These are phyloP conservation scores for Ensete ventricosum DNA, from an alignment of 176 grass and related monocot species.

Conservation along the genomic window DNA sequence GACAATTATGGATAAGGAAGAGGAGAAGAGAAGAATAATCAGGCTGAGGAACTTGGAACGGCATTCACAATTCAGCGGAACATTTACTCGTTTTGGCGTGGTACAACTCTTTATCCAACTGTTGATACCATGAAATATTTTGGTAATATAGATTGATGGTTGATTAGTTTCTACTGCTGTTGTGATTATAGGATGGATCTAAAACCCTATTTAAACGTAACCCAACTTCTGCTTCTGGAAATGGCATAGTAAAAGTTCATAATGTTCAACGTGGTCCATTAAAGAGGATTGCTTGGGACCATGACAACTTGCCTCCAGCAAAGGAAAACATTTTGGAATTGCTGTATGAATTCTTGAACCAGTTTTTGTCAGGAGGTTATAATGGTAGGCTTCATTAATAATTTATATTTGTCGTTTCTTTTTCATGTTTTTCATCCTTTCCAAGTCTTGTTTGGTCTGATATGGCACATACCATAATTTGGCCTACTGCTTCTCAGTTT, in stretches of 20 bases:
- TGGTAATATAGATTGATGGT: neutral
- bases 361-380: constrained; percentile 92
- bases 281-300: constrained; percentile 88
- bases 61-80: constrained; percentile 43
- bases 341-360: constrained; percentile 56
- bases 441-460: constrained; percentile 15
- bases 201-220: constrained; percentile 81
- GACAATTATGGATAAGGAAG: constrained; percentile 60
- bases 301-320: constrained; percentile 40
- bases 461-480: neutral
- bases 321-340: constrained; percentile 53
- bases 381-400: constrained; percentile 42
- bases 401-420: neutral
- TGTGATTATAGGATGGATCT: constrained; percentile 62
- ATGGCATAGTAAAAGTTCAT: constrained; percentile 47
- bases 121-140: constrained; percentile 15
- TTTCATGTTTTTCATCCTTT: constrained; percentile 12
- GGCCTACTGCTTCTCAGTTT: constrained; percentile 47
- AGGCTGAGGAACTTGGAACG: constrained; percentile 35
- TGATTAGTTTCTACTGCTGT: constrained; percentile 8
- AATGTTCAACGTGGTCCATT: constrained; percentile 68
- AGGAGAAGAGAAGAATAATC: constrained; percentile 34
- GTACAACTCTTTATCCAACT: constrained; percentile 26
- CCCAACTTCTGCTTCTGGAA: constrained; percentile 49
- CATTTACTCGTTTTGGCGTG: constrained; percentile 51